Evolutionary conservation across 257 asterid species (phyloP), one percentile per base, ranked within the genome.

Genomic region (Plantago major): DNA sequence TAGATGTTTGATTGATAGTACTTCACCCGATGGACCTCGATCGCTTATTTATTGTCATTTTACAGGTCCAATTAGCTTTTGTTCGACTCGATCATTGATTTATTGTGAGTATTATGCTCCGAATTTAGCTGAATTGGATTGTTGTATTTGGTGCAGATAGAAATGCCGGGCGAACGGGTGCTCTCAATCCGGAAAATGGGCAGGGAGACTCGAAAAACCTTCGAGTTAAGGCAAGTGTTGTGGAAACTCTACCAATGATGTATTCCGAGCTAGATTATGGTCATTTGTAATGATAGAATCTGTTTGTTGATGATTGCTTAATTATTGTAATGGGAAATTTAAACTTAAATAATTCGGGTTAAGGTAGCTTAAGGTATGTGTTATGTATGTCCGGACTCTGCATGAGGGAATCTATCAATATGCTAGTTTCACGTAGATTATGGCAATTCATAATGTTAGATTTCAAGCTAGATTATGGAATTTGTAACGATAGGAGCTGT

Each of bases 151-250:
- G 63, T 68, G 18, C 76, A 78, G 84, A 72, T 65, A 72, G 53
- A 66, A 78, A 15, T 64, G 18, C 69, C 55, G 80, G 76, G 57
- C 66, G 65, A 64, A 33, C 45, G 8, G 71, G 74, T 28, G 72
- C 76, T 59, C 42, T 74, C 30, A 78, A 74, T 62, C 74, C 73
- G 30, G 84, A 74, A 7, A 74, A 58, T 42, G 80, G 78, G 45
- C 73, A 59, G 22, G 72, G 55, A 68, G 84, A 78, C 42, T 64
- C 76, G 16, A 78, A 78, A 46, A 78, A 74, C 63, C 80, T 74
- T 59, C 75, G 75, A 13, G 80, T 78, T 46, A 78, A 78, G 78
- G 84, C 74, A 55, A 66, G 48, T 33, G 43, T 55, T 55, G 30
- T 3, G n/a, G 60, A 42, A 55, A 55, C 19, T 33, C 3, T 11